A percentile compares a stretch with the other conserved stretches of the same genome.
These are phyloP conservation scores for Candida tetrigidarum DNA, from an alignment of 1,139 yeast genomes.

Conservation along the genomic window DNA sequence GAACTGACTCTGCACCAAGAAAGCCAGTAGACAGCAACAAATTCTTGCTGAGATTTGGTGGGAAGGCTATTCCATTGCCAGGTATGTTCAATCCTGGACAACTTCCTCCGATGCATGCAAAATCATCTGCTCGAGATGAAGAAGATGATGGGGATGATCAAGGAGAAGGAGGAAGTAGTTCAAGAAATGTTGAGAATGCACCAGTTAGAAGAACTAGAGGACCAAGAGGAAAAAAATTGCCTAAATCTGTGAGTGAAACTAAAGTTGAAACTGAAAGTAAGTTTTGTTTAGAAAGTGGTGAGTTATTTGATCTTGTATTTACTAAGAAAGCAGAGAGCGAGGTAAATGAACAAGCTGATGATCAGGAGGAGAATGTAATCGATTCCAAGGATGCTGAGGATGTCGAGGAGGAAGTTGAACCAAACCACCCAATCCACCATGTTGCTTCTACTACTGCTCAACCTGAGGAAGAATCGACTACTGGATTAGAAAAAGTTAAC, in stretches of 20 bases:
- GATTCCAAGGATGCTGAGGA: not conserved
- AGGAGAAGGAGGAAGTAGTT: constrained; percentile 12
- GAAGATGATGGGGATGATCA: constrained; percentile 10
- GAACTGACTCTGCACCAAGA: not conserved
- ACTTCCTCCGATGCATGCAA: constrained; percentile 14
- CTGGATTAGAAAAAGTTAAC: not conserved
- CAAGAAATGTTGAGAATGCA: constrained; percentile 20
- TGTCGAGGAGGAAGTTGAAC: not conserved
- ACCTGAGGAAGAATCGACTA: not conserved
- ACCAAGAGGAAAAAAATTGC: constrained; percentile 78
- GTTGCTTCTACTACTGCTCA: not conserved
- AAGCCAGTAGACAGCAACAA: not conserved
- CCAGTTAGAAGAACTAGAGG: constrained; percentile 61
- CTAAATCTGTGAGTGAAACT: constrained; percentile 58
- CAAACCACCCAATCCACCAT: not conserved
- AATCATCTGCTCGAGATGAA: constrained; percentile 1
- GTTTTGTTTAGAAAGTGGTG: constrained; percentile 35
- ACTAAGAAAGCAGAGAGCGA: constrained; percentile 10
- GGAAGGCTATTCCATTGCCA: constrained; percentile 59
- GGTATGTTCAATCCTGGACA: constrained; percentile 55
- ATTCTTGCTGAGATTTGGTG: constrained; percentile 43
- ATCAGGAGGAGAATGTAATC: not conserved
- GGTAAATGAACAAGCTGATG: not conserved
- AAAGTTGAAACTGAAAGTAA: constrained; percentile 33
- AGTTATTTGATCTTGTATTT: constrained; percentile 40